phyloP scores from a whole-genome alignment of 139 green algal genomes.

The Microglena sp. region DNA sequence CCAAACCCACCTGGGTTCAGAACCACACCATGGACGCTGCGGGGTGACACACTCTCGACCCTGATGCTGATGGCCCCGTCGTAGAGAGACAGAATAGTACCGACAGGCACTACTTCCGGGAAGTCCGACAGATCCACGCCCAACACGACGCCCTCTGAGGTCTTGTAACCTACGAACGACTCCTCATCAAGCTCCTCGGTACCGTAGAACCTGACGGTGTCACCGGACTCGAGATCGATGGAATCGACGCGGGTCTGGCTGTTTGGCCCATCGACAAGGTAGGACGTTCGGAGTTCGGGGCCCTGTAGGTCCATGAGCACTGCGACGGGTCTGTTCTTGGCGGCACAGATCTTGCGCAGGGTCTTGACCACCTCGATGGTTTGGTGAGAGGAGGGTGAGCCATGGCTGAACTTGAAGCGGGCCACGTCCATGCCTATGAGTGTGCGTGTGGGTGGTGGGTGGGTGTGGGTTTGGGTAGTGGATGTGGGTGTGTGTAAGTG shows the following conservation, averaged over 20 bases:
- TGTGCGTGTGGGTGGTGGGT: too few species aligned
- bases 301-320: slow-evolving; percentile 53
- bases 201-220: slow-evolving; percentile 27
- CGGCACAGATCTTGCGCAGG: slow-evolving; percentile 17
- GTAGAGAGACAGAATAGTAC: slow-evolving; percentile 10
- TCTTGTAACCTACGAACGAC: too few species aligned
- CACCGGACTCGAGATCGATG: slow-evolving; percentile 17
- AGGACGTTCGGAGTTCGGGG: slow-evolving; percentile 47
- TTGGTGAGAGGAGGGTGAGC: too few species aligned
- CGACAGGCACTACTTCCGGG: slow-evolving; percentile 6
- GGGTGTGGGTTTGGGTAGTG: too few species aligned
- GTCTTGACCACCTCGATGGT: too few species aligned
- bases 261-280: too few species aligned
- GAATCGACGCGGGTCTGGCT: too few species aligned
- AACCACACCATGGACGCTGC: too few species aligned
- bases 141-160: too few species aligned
- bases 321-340: slow-evolving; percentile 17
- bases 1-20: too few species aligned
- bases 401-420: slow-evolving; percentile 63
- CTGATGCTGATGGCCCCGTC: slow-evolving; percentile 42
- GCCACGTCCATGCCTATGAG: slow-evolving; percentile 61
- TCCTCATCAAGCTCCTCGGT: slow-evolving; percentile 21
- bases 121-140: slow-evolving; percentile 15
- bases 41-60: too few species aligned
- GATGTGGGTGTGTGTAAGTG: too few species aligned